Conservation (phyloP, 1,284 basidiomycete genomes). For the Entoloma clypeatum region DNA sequence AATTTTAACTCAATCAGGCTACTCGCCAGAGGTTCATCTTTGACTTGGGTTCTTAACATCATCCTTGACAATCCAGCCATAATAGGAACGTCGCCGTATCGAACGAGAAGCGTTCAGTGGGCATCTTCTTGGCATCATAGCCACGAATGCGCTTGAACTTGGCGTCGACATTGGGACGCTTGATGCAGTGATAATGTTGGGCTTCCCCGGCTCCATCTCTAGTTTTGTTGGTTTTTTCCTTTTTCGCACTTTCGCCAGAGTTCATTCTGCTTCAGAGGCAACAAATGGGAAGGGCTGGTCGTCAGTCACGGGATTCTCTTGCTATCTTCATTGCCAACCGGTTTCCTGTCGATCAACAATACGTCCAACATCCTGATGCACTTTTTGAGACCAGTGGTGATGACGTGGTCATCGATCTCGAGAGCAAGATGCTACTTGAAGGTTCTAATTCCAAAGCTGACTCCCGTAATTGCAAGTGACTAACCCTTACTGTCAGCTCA, state of each 20-base stretch:
- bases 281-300: slow-evolving; percentile 86
- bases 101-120: slow-evolving; percentile 87
- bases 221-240: slow-evolving; percentile 56
- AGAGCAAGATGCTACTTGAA: slow-evolving; percentile 76
- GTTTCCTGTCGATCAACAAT: slow-evolving; percentile 77
- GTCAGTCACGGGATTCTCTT: slow-evolving; percentile 80
- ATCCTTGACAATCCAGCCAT: slow-evolving; percentile 1
- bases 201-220: slow-evolving; percentile 77
- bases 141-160: slow-evolving; percentile 88
- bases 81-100: slow-evolving; percentile 76
- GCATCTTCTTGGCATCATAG: slow-evolving; percentile 80
- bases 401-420: slow-evolving; percentile 70
- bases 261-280: slow-evolving; percentile 52
- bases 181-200: slow-evolving; percentile 88
- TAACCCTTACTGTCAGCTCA: slow-evolving; percentile 53
- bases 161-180: slow-evolving; percentile 88
- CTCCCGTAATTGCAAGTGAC: not conserved
- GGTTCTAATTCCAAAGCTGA: slow-evolving; percentile 22
- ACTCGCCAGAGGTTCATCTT: slow-evolving; percentile 32
- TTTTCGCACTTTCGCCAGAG: slow-evolving; percentile 1
- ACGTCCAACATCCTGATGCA: slow-evolving; percentile 67
- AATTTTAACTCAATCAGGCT: slow-evolving; percentile 28
- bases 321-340: slow-evolving; percentile 74
- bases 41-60: not conserved
- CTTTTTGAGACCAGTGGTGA: slow-evolving; percentile 62